A percentile compares a stretch with the other conserved stretches of the same genome.
Evolutionary conservation across 208 protist genomes (phyloP).

Genomic region (Vickermania spadyakhi): DNA sequence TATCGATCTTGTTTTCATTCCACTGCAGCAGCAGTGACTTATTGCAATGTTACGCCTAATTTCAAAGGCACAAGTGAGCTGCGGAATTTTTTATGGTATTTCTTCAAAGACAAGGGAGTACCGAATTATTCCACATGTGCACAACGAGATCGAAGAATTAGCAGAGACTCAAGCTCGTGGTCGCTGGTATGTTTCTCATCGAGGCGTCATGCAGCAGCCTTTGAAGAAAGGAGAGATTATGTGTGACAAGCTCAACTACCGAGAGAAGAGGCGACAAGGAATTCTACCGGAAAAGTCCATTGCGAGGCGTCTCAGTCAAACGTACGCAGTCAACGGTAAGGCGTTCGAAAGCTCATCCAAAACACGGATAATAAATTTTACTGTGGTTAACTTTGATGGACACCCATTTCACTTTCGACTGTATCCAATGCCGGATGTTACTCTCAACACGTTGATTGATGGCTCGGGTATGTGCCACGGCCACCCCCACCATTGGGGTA

Average conservation of each 20-base stretch:
- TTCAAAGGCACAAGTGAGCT: too few relatives aligned
- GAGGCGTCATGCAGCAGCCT: slow-evolving; percentile 76
- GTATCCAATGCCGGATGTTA: slow-evolving; percentile 87
- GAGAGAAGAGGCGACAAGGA: slow-evolving; percentile 68
- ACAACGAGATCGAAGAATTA: slow-evolving; percentile 84
- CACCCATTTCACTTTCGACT: slow-evolving; percentile 85
- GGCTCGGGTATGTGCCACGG: slow-evolving; percentile 87
- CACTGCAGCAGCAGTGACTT: too few relatives aligned
- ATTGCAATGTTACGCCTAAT: too few relatives aligned
- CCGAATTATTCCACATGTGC: slow-evolving; percentile 75
- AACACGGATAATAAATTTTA: slow-evolving; percentile 81
- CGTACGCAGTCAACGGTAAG: slow-evolving; percentile 76
- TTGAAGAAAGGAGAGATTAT: slow-evolving; percentile 82
- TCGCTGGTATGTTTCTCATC: slow-evolving; percentile 78
- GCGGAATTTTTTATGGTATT: too few relatives aligned
- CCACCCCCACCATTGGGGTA: slow-evolving; percentile 63
- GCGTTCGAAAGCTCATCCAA: slow-evolving; percentile 62
- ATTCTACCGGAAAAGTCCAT: slow-evolving; percentile 81
- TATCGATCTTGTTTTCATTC: too few relatives aligned
- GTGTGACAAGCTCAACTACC: slow-evolving; percentile 81
- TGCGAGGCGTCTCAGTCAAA: slow-evolving; percentile 66
- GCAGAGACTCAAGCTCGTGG: slow-evolving; percentile 70
- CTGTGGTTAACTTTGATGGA: slow-evolving; percentile 77
- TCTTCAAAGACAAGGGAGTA: too few relatives aligned
- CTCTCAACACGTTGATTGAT: slow-evolving; percentile 86